phyloP scores from a whole-genome alignment of 2,329 filamentous ascomycete species.

The Chalaropsis ovoidea region DNA sequence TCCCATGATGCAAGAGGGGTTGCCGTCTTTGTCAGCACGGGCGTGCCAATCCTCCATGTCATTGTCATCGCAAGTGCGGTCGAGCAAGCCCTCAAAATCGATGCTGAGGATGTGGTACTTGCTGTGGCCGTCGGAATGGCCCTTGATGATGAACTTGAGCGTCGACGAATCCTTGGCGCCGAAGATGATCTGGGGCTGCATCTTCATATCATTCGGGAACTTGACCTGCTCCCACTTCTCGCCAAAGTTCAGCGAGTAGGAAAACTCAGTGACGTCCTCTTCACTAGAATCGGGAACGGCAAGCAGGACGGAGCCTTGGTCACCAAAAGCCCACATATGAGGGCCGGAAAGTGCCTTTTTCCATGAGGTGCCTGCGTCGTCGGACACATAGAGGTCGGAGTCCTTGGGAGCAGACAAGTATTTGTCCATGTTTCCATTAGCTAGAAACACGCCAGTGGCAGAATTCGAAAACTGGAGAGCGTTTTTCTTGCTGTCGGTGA shows the following conservation, averaged over 20 bases:
- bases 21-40: slow-evolving; percentile 65
- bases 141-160: slow-evolving; percentile 77
- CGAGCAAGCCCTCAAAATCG: slow-evolving; percentile 73
- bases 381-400: slow-evolving; percentile 75
- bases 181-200: slow-evolving; percentile 64
- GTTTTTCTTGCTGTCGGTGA: slow-evolving; percentile 71
- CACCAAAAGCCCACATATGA: slow-evolving; percentile 93
- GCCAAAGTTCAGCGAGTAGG: slow-evolving; percentile 83
- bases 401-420: slow-evolving; percentile 59
- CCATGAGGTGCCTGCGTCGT: slow-evolving; percentile 85
- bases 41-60: slow-evolving; percentile 88
- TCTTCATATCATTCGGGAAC: slow-evolving; percentile 54
- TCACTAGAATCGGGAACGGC: slow-evolving; percentile 66
- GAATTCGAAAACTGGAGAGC: slow-evolving; percentile 88
- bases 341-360: slow-evolving; percentile 61
- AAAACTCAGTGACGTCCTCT: slow-evolving; percentile 47
- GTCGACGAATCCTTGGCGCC: slow-evolving; percentile 90
- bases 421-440: slow-evolving; percentile 78
- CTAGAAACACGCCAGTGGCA: slow-evolving; percentile 88
- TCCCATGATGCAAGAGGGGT: slow-evolving; percentile 88
- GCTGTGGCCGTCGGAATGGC: slow-evolving; percentile 42
- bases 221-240: slow-evolving; percentile 67
- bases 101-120: slow-evolving; percentile 60
- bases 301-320: slow-evolving; percentile 79
- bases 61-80: slow-evolving; percentile 62